These are phyloP conservation scores for Cercophora samala DNA, from an alignment of 495 filamentous ascomycete species.

Conservation along the genomic window DNA sequence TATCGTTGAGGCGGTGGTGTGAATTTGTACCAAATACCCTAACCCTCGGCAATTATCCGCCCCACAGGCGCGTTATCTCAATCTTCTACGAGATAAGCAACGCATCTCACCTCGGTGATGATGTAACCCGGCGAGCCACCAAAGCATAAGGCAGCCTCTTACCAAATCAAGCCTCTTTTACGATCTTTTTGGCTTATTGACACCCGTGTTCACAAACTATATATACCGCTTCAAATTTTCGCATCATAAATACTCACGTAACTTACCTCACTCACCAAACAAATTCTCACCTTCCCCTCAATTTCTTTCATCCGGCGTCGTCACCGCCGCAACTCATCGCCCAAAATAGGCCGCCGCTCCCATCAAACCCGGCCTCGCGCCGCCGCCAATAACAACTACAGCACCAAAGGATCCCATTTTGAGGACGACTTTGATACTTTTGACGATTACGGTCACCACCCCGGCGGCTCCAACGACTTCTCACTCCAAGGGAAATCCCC, in stretches of 20 bases:
- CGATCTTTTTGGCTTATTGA: background rate
- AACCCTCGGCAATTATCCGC: background rate
- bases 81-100: background rate
- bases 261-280: background rate
- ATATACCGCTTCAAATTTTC: background rate
- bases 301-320: background rate
- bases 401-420: background rate
- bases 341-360: background rate
- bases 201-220: no score
- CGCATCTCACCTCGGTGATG: background rate
- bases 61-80: background rate
- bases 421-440: slow-evolving; percentile 2
- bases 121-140: background rate
- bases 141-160: background rate
- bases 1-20: no score
- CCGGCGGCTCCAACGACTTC: slow-evolving; percentile 22
- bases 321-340: background rate
- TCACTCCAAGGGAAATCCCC: slow-evolving; percentile 18
- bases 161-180: background rate
- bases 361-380: background rate
- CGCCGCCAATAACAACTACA: background rate
- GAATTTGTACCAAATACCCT: background rate
- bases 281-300: background rate
- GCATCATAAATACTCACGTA: background rate
- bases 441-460: no score